Base-by-base conservation (phyloP, 2,329 filamentous ascomycete genomes). In the Polytolypa hystricis region DNA sequence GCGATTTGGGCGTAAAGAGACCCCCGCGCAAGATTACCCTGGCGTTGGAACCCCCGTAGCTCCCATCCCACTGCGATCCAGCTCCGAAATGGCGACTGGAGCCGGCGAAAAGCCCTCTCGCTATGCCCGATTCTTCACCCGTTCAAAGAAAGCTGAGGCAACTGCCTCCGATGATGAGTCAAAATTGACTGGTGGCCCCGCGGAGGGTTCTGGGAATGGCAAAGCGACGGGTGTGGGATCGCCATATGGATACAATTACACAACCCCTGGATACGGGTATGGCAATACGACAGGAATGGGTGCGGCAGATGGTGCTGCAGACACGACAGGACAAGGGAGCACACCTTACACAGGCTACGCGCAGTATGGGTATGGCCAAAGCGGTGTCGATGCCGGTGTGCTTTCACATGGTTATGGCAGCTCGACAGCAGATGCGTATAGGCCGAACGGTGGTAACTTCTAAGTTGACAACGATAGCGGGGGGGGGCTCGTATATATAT, bases 391-490 rank as follows among this genome's bases (percentile, higher is more conserved):
- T n/a, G 20, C 32, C n/a, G 23, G 12, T 16, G 30, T 25, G 26
- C 42, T 44, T 39, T 34, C 43, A 4, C 34, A 38, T 44, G 43
- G 43, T 5, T 46, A 46, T 32, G 43, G 43, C 11, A 21, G 29
- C n/a, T 9, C 23, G 9, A 14, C 15, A 11, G 33, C 14, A 33
- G 10, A 21, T 26, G 23, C n/a, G n/a, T n/a, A n/a, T n/a, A n/a
- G n/a, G n/a, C n/a, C n/a, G n/a, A n/a, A n/a, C n/a, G n/a, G n/a
- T n/a, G n/a, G n/a, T n/a, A n/a, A n/a, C n/a, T n/a, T n/a, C n/a
- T n/a, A n/a, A n/a, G n/a, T n/a, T n/a, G n/a, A n/a, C n/a, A n/a
- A n/a, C n/a, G n/a, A n/a, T n/a, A n/a, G n/a, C n/a, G n/a, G n/a
- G n/a, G n/a, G n/a, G n/a, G n/a, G n/a, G n/a, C n/a, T n/a, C n/a